phyloP scores from a whole-genome alignment of 345 rosid species.

The Erucastrum elatum region DNA sequence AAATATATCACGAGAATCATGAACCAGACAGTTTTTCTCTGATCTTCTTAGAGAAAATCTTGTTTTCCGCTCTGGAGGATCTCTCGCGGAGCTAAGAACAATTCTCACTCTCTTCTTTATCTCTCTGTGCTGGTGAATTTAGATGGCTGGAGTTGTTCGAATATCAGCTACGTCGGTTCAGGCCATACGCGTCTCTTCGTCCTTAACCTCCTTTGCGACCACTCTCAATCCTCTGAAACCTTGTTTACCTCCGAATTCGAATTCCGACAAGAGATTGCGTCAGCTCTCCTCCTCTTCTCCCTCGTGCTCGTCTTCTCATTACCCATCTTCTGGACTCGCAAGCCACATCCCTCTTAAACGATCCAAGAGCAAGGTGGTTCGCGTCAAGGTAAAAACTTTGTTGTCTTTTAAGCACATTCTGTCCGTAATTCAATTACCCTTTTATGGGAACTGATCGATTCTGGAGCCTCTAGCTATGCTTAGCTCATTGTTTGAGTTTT shows the following conservation, averaged over 20 bases:
- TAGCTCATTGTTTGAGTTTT: too few relatives aligned
- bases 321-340: slow-evolving; percentile 16
- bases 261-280: slow-evolving; percentile 44
- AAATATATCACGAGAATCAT: slow-evolving; percentile 33
- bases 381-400: slow-evolving; percentile 30
- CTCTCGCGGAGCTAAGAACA: slow-evolving; percentile 18
- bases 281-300: slow-evolving; percentile 39
- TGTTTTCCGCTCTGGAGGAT: slow-evolving; percentile 6
- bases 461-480: background rate
- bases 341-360: slow-evolving; percentile 9
- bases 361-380: slow-evolving; percentile 26
- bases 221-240: slow-evolving; percentile 45
- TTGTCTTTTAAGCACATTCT: slow-evolving; percentile 5
- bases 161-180: slow-evolving; percentile 43
- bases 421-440: background rate
- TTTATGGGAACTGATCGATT: background rate
- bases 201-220: slow-evolving; percentile 42
- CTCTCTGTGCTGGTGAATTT: slow-evolving; percentile 15
- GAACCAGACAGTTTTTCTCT: slow-evolving; percentile 42
- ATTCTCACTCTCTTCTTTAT: background rate
- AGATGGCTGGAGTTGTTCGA: slow-evolving; percentile 67
- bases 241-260: slow-evolving; percentile 30
- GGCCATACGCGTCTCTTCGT: slow-evolving; percentile 48
- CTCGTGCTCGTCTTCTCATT: slow-evolving; percentile 34
- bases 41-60: too few relatives aligned